phyloP scores from a whole-genome alignment of 352 stramenopile species.

The Phytophthora meadii region DNA sequence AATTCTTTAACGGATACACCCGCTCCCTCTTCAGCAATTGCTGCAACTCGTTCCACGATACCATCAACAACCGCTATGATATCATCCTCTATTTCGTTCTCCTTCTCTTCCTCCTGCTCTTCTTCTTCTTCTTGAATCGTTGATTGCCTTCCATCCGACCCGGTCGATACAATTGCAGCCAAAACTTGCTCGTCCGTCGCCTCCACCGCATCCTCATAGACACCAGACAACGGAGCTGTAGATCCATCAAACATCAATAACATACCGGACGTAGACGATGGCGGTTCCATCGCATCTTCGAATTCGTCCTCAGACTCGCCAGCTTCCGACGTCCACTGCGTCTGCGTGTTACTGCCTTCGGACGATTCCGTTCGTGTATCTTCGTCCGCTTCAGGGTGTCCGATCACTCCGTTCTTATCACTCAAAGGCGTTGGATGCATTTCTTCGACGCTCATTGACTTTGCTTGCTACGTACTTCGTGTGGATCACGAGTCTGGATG shows the following conservation, averaged over 20 bases:
- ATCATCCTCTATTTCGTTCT: background rate
- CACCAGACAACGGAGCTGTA: constrained; percentile 16
- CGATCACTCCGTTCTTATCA: constrained; percentile 14
- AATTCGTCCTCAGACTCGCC: constrained; percentile 42
- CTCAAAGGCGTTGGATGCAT: background rate
- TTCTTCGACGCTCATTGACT: constrained; percentile 14
- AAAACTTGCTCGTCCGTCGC: constrained; percentile 26
- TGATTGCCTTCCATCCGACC: constrained; percentile 12
- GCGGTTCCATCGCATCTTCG: constrained; percentile 29
- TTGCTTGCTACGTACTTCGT: background rate
- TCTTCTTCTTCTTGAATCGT: constrained; percentile 25
- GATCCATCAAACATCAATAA: constrained; percentile 12
- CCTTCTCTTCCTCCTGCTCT: background rate
- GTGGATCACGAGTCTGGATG: too few species aligned
- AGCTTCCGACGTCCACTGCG: constrained; percentile 6
- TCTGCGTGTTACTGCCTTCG: constrained; percentile 8
- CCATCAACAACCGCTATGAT: constrained; percentile 1
- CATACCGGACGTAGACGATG: constrained; percentile 19
- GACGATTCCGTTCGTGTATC: constrained; percentile 31
- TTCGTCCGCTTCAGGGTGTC: constrained; percentile 20
- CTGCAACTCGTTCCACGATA: background rate
- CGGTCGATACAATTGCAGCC: constrained; percentile 19
- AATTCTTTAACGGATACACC: background rate
- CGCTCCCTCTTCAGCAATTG: background rate
- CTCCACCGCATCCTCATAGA: constrained; percentile 40